Conservation (phyloP, 2,329 filamentous ascomycete genomes). For the Scolecobasidium constrictum region DNA sequence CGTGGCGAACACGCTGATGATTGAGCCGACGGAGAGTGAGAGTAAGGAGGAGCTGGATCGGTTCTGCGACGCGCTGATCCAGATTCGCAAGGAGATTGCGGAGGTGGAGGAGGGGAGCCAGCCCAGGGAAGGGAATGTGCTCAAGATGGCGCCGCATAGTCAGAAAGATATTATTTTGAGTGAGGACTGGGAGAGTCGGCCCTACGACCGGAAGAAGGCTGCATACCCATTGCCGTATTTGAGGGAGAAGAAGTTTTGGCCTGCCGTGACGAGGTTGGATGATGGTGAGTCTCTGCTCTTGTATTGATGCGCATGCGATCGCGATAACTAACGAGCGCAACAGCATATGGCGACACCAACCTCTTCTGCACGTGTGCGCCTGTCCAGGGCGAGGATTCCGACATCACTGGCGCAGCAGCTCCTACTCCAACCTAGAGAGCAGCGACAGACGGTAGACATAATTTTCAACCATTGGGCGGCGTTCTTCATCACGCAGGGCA, state of each 20-base stretch:
- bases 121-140: conserved; percentile 66
- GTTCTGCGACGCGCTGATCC: conserved; percentile 82
- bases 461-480: no score
- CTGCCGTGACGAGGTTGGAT: conserved; percentile 72
- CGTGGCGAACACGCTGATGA: conserved; percentile 92
- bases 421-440: conserved; percentile 3
- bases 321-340: conserved; percentile 15
- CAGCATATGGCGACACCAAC: conserved; percentile 83
- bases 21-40: conserved; percentile 92
- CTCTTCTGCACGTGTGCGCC: conserved; percentile 92
- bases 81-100: conserved; percentile 74
- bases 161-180: conserved; percentile 62
- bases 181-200: conserved; percentile 61
- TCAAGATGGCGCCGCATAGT: conserved; percentile 83
- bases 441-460: no score
- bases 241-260: conserved; percentile 97
- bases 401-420: conserved; percentile 1
- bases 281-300: conserved; percentile 56
- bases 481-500: no score
- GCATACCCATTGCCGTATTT: conserved; percentile 78
- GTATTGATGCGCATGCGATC: conserved; percentile 9
- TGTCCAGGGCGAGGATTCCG: conserved; percentile 43
- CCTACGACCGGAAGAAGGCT: conserved; percentile 70
- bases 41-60: conserved; percentile 85
- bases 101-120: conserved; percentile 70